A percentile compares a stretch with the other conserved stretches of the same genome.
Evolutionary conservation across 2,329 filamentous ascomycete genomes (phyloP).

Genomic region (Zasmidium angulare): DNA sequence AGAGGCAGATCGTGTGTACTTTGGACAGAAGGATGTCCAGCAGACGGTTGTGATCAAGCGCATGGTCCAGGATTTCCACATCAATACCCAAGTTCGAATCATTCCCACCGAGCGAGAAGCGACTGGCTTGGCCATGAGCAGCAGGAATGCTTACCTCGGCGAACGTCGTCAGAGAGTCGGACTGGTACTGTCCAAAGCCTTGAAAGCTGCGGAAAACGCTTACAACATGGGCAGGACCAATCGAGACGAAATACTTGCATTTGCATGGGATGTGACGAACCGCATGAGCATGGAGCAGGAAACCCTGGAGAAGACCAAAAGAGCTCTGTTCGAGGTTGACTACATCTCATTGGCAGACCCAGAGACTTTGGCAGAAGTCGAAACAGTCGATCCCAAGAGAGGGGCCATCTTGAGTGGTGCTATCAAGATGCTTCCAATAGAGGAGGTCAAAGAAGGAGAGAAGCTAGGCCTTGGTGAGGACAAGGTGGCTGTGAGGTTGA

Average conservation of each 20-base stretch:
- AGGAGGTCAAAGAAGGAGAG: slow-evolving; percentile 68
- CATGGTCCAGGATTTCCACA: slow-evolving; percentile 83
- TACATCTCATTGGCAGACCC: slow-evolving; percentile 91
- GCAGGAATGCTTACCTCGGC: slow-evolving; percentile 90
- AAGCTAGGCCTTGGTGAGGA: slow-evolving; percentile 68
- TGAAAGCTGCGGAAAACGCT: slow-evolving; percentile 68
- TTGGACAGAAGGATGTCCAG: slow-evolving; percentile 97
- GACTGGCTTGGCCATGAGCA: slow-evolving; percentile 88
- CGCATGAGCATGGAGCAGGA: slow-evolving; percentile 61
- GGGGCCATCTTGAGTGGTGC: slow-evolving; percentile 89
- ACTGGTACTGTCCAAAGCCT: slow-evolving; percentile 67
- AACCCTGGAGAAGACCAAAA: slow-evolving; percentile 56
- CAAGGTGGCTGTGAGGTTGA: slow-evolving; percentile 77
- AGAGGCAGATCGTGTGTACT: slow-evolving; percentile 76
- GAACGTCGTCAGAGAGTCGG: slow-evolving; percentile 69
- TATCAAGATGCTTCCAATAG: slow-evolving; percentile 82
- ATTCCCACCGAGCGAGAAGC: slow-evolving; percentile 71
- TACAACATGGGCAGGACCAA: slow-evolving; percentile 58
- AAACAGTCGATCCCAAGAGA: slow-evolving; percentile 64
- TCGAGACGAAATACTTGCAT: slow-evolving; percentile 68
- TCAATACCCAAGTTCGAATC: slow-evolving; percentile 73
- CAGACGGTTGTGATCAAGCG: slow-evolving; percentile 87
- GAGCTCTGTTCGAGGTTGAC: slow-evolving; percentile 78
- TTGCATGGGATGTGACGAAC: slow-evolving; percentile 63
- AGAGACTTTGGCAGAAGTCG: slow-evolving; percentile 75